phyloP scores from a whole-genome alignment of 75 land plant species.

The Sequoiadendron giganteum region DNA sequence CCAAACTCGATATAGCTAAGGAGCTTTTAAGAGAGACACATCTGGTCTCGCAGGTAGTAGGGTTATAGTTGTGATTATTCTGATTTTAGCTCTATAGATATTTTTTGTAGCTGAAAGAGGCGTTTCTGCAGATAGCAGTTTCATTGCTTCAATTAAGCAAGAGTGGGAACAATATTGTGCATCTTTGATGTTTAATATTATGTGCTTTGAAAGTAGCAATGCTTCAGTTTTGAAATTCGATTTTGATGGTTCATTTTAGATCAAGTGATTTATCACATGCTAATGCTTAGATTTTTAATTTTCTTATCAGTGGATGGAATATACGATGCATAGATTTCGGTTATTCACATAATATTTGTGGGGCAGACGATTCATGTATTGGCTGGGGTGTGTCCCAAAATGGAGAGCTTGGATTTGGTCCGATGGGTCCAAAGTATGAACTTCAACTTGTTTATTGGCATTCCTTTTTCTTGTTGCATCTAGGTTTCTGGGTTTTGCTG shows the following conservation, averaged over 20 bases:
- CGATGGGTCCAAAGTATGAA: slow-evolving; percentile 87
- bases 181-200: not conserved
- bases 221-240: not conserved
- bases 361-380: slow-evolving; percentile 95
- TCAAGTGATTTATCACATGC: not conserved
- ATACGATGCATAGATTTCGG: slow-evolving; percentile 93
- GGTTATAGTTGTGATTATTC: not conserved
- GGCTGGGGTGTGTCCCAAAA: slow-evolving; percentile 86
- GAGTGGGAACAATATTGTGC: not conserved
- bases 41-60: not conserved
- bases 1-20: not conserved
- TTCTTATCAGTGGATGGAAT: slow-evolving; percentile 78
- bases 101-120: not conserved
- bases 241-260: not conserved
- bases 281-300: not conserved
- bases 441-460: not conserved
- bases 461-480: not conserved
- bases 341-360: slow-evolving; percentile 69
- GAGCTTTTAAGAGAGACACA: not conserved
- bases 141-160: not conserved
- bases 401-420: slow-evolving; percentile 98
- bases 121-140: not conserved
- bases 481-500: not conserved
- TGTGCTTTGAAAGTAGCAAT: not conserved
- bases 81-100: not conserved